Percentiles rank a stretch among this genome's conserved stretches.
Evolutionary conservation across 1,284 basidiomycete species (phyloP).

Genomic region (Sphagnurus paluster): DNA sequence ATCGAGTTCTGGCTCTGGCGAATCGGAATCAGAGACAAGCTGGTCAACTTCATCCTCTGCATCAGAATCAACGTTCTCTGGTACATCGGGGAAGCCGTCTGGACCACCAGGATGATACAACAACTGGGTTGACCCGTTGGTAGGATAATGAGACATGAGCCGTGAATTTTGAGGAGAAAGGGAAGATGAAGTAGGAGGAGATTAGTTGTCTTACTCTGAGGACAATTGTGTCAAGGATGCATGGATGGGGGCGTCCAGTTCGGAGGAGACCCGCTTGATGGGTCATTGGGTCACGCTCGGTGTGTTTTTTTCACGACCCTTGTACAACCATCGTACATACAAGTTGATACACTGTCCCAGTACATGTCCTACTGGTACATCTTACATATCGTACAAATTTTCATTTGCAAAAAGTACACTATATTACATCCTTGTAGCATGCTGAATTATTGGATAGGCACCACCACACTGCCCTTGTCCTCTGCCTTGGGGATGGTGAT

Average conservation of each 20-base stretch:
- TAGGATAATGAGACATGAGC: conserved; percentile 10
- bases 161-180: not conserved
- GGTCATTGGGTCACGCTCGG: conserved; percentile 11
- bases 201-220: too few relatives aligned
- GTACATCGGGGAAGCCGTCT: conserved; percentile 6
- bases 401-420: too few relatives aligned
- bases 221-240: conserved; percentile 15
- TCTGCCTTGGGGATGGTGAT: conserved; percentile 60
- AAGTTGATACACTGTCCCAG: too few relatives aligned
- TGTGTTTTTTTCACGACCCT: conserved; percentile 6
- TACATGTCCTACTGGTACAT: too few relatives aligned
- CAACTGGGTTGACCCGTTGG: conserved; percentile 1
- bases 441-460: conserved; percentile 34
- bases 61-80: conserved; percentile 34
- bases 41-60: conserved; percentile 53
- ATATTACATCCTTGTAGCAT: not conserved
- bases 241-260: conserved; percentile 12
- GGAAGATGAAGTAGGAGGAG: conserved; percentile 5
- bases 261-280: conserved; percentile 10
- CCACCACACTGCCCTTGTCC: conserved; percentile 49
- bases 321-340: not conserved
- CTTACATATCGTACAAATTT: too few relatives aligned
- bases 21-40: conserved; percentile 62
- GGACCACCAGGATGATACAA: conserved; percentile 6
- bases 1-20: conserved; percentile 36